Percentiles rank a stretch among this genome's conserved stretches.
phyloP scores from a whole-genome alignment of 306 rosid genomes.

The Canavalia ensiformis region DNA sequence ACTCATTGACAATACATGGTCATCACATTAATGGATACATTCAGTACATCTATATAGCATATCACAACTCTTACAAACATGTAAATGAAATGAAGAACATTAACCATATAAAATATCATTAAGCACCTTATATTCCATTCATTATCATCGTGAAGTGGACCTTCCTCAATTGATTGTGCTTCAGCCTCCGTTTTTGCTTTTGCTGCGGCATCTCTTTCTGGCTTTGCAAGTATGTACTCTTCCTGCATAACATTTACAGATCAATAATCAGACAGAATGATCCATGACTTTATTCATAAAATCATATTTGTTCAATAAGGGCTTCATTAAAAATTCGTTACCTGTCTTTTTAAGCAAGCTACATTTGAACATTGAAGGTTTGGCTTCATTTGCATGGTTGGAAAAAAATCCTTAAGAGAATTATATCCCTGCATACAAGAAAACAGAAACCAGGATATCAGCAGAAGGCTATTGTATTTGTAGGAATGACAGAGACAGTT shows the following conservation, averaged over 20 bases:
- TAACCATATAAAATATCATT: slow-evolving; percentile 16
- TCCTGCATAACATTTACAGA: slow-evolving; percentile 60
- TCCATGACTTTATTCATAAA: slow-evolving; percentile 4
- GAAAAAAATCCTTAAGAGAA: slow-evolving; percentile 95
- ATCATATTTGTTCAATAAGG: slow-evolving; percentile 29
- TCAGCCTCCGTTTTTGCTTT: slow-evolving; percentile 85
- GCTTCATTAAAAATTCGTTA: slow-evolving; percentile 46
- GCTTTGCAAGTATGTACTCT: slow-evolving; percentile 76
- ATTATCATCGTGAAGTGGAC: slow-evolving; percentile 84
- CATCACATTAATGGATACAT: slow-evolving; percentile 21
- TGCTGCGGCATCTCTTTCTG: slow-evolving; percentile 91
- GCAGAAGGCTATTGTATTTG: slow-evolving; percentile 4
- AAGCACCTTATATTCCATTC: slow-evolving; percentile 96
- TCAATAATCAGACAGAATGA: background rate
- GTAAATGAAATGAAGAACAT: background rate
- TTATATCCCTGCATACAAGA: slow-evolving; percentile 83
- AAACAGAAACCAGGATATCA: slow-evolving; percentile 36
- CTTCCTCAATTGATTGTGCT: slow-evolving; percentile 61
- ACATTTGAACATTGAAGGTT: slow-evolving; percentile 95
- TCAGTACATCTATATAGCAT: slow-evolving; percentile 25
- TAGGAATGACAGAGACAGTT: slow-evolving; percentile 19
- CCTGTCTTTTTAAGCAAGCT: slow-evolving; percentile 90
- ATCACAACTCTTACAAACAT: background rate
- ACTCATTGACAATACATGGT: slow-evolving; percentile 18
- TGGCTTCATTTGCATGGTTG: slow-evolving; percentile 99